Evolutionary conservation across 805 yeast genomes (phyloP), one percentile per base, ranked within the genome.

Genomic region (Suhomyces sp.): DNA sequence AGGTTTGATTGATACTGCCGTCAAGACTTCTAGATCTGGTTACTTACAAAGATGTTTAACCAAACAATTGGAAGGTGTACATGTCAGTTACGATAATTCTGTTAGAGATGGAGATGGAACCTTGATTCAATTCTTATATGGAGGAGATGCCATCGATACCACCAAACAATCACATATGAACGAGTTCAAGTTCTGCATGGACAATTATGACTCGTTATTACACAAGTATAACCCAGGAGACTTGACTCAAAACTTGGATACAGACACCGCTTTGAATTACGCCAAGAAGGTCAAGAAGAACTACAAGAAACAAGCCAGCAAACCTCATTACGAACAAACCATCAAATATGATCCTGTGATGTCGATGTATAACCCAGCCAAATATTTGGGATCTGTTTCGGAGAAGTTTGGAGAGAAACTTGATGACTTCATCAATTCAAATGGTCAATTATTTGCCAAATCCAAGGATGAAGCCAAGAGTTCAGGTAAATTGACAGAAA

Each of bases 1-100:
- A 74, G 99, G 99, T 70, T 78, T 93, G 56, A 93, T 93, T 69
- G 99, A 93, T 75, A 93, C 99, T 41, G 98, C 99, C 33, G 99
- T 93, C 46, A 93, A 93, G 68, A 93, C 99, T 7, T 87, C 97
- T 14, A 82, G 96, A 68, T 90, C 98, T 41, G 99, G 99, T 58
- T 93, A 93, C 67, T 75, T 93, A 63, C 99, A 93, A 70, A 82
- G 99, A 70, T 95, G 99, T 77, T 76, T 93, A 66, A 93, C 96
- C 40, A 93, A 93, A 65, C 98, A 93, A 68, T 74, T 93, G 46
- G 99, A 93, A 65, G 98, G 98, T 71, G 95, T 93, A 19, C 95
- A 86, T 51, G 83, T 88, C 24, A 77, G 88, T 27, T 93, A 93
- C 58, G 99, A 93, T 67, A 90, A 90, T 70, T 77, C 95, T 36